Percentiles rank a stretch among this genome's conserved stretches.
These are phyloP conservation scores for Macrocystidia cucumis DNA, from an alignment of 1,284 basidiomycete genomes.

Conservation along the genomic window DNA sequence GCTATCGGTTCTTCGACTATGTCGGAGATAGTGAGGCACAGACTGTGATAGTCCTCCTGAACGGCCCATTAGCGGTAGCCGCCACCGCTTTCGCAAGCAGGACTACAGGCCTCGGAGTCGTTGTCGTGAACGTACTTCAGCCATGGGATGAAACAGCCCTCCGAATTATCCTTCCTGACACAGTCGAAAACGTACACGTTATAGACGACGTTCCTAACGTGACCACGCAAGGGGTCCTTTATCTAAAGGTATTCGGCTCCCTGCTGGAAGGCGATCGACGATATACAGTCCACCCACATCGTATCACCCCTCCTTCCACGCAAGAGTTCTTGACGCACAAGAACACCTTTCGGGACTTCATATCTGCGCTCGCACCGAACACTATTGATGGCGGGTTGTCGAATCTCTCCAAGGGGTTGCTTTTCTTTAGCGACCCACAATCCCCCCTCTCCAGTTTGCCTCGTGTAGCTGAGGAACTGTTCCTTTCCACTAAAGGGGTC, in stretches of 20 bases:
- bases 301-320: slow-evolving; percentile 47
- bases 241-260: slow-evolving; percentile 63
- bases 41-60: slow-evolving; percentile 56
- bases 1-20: slow-evolving; percentile 65
- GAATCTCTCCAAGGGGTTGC: slow-evolving; percentile 38
- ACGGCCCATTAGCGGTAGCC: slow-evolving; percentile 60
- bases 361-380: slow-evolving; percentile 25
- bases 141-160: slow-evolving; percentile 69
- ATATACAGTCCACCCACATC: slow-evolving; percentile 47
- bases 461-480: slow-evolving; percentile 49
- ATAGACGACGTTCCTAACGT: slow-evolving; percentile 68
- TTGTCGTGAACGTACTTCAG: slow-evolving; percentile 68
- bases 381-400: slow-evolving; percentile 8
- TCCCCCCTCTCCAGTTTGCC: slow-evolving; percentile 47
- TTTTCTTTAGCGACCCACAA: slow-evolving; percentile 57
- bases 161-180: slow-evolving; percentile 46
- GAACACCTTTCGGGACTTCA: slow-evolving; percentile 35
- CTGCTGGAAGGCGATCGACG: slow-evolving; percentile 36
- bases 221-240: slow-evolving; percentile 58
- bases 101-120: slow-evolving; percentile 45
- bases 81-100: slow-evolving; percentile 41
- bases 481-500: slow-evolving; percentile 41
- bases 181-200: slow-evolving; percentile 54
- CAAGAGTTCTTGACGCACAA: slow-evolving; percentile 44
- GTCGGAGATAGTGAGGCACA: slow-evolving; percentile 50